A percentile compares a stretch with the other conserved stretches of the same genome.
These are phyloP conservation scores for Leccinum longicurvipes DNA, from an alignment of 768 basidiomycete genomes.

Conservation along the genomic window DNA sequence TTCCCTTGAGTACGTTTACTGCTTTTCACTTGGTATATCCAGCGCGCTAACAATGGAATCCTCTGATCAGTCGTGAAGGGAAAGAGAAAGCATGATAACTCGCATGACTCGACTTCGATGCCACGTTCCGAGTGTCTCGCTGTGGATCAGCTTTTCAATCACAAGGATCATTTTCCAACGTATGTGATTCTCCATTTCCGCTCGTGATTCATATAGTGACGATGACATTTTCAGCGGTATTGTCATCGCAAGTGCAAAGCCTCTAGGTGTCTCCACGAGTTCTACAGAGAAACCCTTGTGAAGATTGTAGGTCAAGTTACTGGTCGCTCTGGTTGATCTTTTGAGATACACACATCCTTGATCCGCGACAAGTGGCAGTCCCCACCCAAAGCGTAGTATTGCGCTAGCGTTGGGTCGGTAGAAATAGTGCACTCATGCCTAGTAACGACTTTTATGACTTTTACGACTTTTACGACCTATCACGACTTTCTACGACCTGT, in stretches of 20 bases:
- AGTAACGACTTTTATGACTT: too few species aligned
- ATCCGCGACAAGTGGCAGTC: too few species aligned
- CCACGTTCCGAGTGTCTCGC: background rate
- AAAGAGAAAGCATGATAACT: slow-evolving; percentile 1
- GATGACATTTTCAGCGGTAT: background rate
- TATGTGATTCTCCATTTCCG: background rate
- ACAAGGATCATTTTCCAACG: background rate
- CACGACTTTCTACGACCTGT: too few species aligned
- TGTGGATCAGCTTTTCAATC: slow-evolving; percentile 1
- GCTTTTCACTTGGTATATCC: background rate
- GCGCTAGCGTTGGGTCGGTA: too few species aligned
- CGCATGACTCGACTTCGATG: background rate
- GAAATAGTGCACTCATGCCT: too few species aligned
- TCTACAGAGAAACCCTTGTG: slow-evolving; percentile 12
- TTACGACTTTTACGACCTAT: too few species aligned
- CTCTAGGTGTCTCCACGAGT: slow-evolving; percentile 6
- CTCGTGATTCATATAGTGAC: background rate
- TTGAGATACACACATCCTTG: too few species aligned
- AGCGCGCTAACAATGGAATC: background rate
- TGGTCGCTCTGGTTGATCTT: too few species aligned
- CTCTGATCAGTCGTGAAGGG: background rate
- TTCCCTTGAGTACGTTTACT: background rate
- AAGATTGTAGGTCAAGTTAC: slow-evolving; percentile 11
- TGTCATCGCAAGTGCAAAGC: too few species aligned
- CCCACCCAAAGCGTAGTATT: too few species aligned